Conservation (phyloP, 139 green algal species). For the Picochlorum sp. region DNA sequence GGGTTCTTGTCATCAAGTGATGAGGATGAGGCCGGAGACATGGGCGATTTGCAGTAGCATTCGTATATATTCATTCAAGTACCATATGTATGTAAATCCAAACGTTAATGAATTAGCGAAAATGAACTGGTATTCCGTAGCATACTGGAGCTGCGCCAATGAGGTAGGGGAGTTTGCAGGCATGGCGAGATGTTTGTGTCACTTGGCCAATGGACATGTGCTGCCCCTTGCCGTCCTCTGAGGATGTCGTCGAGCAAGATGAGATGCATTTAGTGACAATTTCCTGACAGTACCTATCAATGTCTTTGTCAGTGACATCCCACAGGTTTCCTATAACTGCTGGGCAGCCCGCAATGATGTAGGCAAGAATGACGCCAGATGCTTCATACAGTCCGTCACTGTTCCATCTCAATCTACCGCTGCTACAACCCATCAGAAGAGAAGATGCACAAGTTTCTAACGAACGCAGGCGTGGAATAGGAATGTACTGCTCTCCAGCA, state of each 20-base stretch:
- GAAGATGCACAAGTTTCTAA: constrained; percentile 49
- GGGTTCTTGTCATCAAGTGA: constrained; percentile 8
- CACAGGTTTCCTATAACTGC: constrained; percentile 81
- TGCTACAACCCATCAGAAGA: constrained; percentile 91
- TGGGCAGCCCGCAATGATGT: constrained; percentile 73
- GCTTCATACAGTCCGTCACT: constrained; percentile 46
- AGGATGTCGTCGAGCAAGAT: background rate
- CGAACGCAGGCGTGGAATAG: constrained; percentile 39
- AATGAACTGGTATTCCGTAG: constrained; percentile 68
- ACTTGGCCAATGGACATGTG: constrained; percentile 9
- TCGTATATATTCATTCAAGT: background rate
- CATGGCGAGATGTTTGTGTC: constrained; percentile 34
- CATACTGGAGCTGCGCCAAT: constrained; percentile 82
- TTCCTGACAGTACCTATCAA: constrained; percentile 72
- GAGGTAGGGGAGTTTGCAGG: constrained; percentile 68
- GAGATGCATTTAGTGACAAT: constrained; percentile 59
- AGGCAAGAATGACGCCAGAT: constrained; percentile 53
- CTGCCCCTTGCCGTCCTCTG: background rate
- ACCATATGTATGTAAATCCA: background rate
- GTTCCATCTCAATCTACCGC: constrained; percentile 46
- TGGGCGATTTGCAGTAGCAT: too few relatives aligned
- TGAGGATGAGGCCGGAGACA: constrained; percentile 5
- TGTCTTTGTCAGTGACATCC: constrained; percentile 95
- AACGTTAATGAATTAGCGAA: constrained; percentile 2
- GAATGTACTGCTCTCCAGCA: constrained; percentile 72